Percentiles rank a stretch among this genome's conserved stretches.
Conservation (phyloP, 805 yeast genomes). For the Crinitomyces ghanaensis region DNA sequence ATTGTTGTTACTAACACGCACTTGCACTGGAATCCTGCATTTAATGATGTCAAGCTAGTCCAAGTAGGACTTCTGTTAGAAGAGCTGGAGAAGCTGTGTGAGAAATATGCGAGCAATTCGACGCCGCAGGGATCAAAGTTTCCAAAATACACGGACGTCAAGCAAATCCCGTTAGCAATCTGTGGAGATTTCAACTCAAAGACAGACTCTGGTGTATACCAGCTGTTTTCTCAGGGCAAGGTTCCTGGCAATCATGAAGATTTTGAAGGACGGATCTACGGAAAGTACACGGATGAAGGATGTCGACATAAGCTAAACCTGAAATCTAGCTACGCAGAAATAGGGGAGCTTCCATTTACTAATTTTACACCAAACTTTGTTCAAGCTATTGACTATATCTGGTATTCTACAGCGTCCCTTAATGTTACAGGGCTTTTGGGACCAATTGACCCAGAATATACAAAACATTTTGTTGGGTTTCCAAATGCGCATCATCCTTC, state of each 20-base stretch:
- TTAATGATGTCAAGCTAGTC: slow-evolving; percentile 89
- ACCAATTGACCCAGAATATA: slow-evolving; percentile 67
- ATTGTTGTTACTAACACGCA: slow-evolving; percentile 80
- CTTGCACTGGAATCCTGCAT: slow-evolving; percentile 97
- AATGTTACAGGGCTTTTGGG: slow-evolving; percentile 82
- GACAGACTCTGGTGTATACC: slow-evolving; percentile 81
- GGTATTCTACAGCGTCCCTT: slow-evolving; percentile 79
- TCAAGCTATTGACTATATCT: slow-evolving; percentile 87
- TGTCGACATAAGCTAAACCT: slow-evolving; percentile 70
- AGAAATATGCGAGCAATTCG: slow-evolving; percentile 30
- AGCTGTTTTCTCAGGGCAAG: slow-evolving; percentile 69
- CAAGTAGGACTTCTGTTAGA: slow-evolving; percentile 89
- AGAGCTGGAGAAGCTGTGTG: slow-evolving; percentile 61
- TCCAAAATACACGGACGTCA: slow-evolving; percentile 32
- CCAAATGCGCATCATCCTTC: slow-evolving; percentile 92
- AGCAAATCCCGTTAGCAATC: slow-evolving; percentile 62
- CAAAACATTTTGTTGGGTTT: slow-evolving; percentile 70
- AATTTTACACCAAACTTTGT: slow-evolving; percentile 90
- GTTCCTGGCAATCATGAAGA: slow-evolving; percentile 66
- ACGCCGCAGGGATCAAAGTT: slow-evolving; percentile 24
- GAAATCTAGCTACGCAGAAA: slow-evolving; percentile 71
- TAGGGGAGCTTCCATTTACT: slow-evolving; percentile 89
- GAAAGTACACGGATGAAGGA: slow-evolving; percentile 78
- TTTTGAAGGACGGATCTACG: slow-evolving; percentile 78
- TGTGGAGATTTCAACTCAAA: slow-evolving; percentile 96